Conservation (phyloP, 2,329 filamentous ascomycete genomes). For the Verticillium isaacii region DNA sequence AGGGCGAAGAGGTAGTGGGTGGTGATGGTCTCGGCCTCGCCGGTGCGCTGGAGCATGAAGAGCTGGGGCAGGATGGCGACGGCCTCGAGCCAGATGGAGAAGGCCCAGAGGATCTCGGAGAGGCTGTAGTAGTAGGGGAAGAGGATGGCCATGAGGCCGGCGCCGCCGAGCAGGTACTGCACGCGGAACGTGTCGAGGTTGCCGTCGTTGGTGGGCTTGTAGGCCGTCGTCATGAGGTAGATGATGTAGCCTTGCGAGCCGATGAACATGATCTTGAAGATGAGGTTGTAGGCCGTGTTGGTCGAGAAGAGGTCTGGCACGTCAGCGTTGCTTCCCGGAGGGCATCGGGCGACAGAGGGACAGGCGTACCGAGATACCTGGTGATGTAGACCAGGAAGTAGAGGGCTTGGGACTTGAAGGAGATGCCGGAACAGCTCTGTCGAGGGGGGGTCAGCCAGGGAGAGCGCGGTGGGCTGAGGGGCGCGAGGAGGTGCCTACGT, state of each 20-base stretch:
- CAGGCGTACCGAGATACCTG: conserved; percentile 73
- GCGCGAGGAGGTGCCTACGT: conserved; percentile 51
- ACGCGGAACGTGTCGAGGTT: conserved; percentile 97
- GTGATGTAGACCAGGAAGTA: conserved; percentile 94
- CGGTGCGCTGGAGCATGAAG: conserved; percentile 96
- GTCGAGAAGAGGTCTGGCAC: conserved; percentile 77
- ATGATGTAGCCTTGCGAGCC: conserved; percentile 85
- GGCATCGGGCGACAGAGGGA: neutral
- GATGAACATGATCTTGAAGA: conserved; percentile 97
- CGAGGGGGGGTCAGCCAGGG: conserved; percentile 7
- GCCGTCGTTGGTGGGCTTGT: conserved; percentile 95
- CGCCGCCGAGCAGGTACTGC: conserved; percentile 83
- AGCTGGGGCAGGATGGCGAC: conserved; percentile 96
- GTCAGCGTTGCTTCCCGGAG: conserved; percentile 3
- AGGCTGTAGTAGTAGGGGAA: conserved; percentile 81
- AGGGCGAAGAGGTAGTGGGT: conserved; percentile 96
- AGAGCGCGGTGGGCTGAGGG: conserved; percentile 3
- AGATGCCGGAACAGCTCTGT: conserved; percentile 96
- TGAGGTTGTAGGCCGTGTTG: conserved; percentile 80
- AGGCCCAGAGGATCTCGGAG: conserved; percentile 91
- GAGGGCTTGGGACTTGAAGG: conserved; percentile 95
- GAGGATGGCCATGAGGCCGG: conserved; percentile 71
- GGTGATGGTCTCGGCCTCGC: conserved; percentile 98
- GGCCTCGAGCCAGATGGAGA: conserved; percentile 96
- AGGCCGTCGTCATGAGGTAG: conserved; percentile 96